Conservation (phyloP, 352 stramenopile species). For the Pelagophyceae sp. region DNA sequence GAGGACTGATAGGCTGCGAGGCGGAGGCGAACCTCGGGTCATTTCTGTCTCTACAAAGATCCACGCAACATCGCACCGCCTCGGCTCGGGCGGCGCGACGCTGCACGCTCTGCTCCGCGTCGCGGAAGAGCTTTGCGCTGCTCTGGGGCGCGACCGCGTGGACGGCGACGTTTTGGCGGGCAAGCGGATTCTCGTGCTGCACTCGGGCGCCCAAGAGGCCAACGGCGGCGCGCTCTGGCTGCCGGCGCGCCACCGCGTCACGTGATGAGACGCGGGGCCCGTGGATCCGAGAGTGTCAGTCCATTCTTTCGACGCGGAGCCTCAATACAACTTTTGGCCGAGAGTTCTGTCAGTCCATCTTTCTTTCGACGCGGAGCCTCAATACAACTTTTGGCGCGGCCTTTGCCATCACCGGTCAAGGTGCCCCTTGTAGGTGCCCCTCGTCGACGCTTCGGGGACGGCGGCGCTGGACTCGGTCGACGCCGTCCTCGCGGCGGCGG, state of each 20-base stretch:
- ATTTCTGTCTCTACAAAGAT: background rate
- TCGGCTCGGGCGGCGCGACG: slow-evolving; percentile 29
- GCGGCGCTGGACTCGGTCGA: background rate
- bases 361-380: no score
- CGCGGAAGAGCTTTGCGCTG: background rate
- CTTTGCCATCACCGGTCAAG: no score
- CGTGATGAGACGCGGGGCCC: no score
- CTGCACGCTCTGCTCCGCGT: slow-evolving; percentile 29
- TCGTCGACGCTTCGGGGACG: background rate
- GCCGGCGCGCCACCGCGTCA: no score
- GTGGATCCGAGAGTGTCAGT: no score
- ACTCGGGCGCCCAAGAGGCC: background rate
- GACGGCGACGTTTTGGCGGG: background rate
- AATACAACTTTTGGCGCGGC: no score
- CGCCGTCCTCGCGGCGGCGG: background rate
- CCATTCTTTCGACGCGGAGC: no score
- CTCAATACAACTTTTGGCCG: no score
- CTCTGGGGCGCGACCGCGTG: background rate
- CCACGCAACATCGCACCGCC: slow-evolving; percentile 22
- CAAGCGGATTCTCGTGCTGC: background rate
- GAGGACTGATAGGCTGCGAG: no score
- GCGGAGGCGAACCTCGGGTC: background rate
- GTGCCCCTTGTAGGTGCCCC: no score
- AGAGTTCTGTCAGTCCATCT: no score
- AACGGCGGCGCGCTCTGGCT: background rate